Conservation (phyloP, 257 asterid genomes). For the Capsicum pubescens region DNA sequence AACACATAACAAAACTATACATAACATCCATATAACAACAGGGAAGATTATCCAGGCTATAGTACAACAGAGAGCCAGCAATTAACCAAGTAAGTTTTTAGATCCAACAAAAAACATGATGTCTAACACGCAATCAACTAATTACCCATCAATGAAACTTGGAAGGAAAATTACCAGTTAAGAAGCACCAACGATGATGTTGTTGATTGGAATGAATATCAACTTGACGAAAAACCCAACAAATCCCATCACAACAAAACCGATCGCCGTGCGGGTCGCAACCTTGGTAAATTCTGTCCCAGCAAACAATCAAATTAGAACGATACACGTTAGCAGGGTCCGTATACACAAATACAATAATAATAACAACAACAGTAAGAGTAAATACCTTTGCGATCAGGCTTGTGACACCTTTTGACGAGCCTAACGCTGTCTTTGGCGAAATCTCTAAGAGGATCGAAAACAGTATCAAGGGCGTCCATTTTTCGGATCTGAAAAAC, state of each 20-base stretch:
- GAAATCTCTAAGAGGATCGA: constrained; percentile 47
- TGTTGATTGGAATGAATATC: constrained; percentile 50
- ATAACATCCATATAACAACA: not conserved
- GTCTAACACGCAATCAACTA: not conserved
- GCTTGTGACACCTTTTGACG: constrained; percentile 49
- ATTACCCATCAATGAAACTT: not conserved
- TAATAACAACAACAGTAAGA: not conserved
- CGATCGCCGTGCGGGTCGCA: constrained; percentile 46
- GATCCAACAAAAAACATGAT: not conserved
- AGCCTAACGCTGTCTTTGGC: constrained; percentile 48
- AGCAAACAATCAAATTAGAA: not conserved
- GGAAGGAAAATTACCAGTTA: constrained; percentile 26
- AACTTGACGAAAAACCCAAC: constrained; percentile 52
- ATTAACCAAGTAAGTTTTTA: not conserved
- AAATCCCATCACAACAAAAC: constrained; percentile 50
- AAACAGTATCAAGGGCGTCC: constrained; percentile 46
- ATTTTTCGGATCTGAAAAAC: constrained; percentile 17
- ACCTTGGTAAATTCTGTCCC: constrained; percentile 45
- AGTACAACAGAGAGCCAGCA: not conserved
- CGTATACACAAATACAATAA: too few species aligned
- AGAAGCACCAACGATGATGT: constrained; percentile 45
- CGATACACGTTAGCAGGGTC: too few species aligned
- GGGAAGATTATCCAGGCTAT: not conserved
- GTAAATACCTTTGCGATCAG: constrained; percentile 41
- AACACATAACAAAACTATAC: too few species aligned